phyloP scores from a whole-genome alignment of 345 rosid genomes.

The Salix exigua region DNA sequence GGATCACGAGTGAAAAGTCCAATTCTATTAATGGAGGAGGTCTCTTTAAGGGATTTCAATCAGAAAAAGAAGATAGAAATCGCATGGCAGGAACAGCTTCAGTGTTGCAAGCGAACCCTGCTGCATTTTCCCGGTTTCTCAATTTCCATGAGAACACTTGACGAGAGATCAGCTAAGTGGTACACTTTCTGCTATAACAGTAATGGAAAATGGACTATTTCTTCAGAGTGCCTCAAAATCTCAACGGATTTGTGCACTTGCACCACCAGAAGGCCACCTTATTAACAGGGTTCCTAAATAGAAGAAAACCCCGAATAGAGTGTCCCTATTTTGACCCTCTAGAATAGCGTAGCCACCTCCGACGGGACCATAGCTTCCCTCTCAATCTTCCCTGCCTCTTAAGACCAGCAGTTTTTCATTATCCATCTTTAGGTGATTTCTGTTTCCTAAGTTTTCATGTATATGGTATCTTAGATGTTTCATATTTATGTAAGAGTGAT shows the following conservation, averaged over 20 bases:
- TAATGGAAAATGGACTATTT: neutral
- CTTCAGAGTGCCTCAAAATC: neutral
- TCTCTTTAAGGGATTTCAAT: constrained; percentile 47
- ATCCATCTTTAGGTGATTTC: neutral
- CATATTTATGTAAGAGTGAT: neutral
- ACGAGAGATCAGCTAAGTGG: neutral
- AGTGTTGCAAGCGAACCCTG: constrained; percentile 65
- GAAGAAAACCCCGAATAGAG: constrained; percentile 4
- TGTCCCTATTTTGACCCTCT: constrained; percentile 1
- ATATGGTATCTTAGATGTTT: neutral
- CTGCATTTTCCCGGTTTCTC: constrained; percentile 62
- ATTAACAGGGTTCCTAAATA: neutral
- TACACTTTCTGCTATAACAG: neutral
- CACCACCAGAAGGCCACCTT: neutral
- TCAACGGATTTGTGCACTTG: neutral
- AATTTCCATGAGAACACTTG: constrained; percentile 60
- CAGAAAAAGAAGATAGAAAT: constrained; percentile 29
- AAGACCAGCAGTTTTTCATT: neutral
- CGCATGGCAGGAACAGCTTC: constrained; percentile 29
- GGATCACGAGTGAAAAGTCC: constrained; percentile 9
- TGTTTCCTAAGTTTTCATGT: neutral
- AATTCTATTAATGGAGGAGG: constrained; percentile 26
- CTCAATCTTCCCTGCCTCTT: neutral
- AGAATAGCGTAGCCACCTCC: neutral
- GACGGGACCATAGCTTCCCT: neutral